phyloP scores from a whole-genome alignment of 163 green algal genomes.

The Chloroidium sp. region DNA sequence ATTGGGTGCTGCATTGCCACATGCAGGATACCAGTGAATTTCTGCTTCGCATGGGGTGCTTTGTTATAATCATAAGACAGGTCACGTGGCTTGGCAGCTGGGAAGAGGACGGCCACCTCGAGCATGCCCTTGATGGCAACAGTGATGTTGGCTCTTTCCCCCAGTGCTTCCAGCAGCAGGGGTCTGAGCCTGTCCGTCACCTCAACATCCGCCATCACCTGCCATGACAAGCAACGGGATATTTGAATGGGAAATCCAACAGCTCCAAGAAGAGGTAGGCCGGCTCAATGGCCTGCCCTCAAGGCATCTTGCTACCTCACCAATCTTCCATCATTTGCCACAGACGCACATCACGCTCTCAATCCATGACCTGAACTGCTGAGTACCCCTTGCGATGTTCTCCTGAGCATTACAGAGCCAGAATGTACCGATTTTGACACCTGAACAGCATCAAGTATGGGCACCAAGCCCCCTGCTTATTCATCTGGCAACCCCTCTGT shows the following conservation, averaged over 20 bases:
- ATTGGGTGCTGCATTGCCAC: no score
- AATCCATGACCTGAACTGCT: background rate
- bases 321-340: background rate
- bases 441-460: background rate
- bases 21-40: no score
- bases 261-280: background rate
- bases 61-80: no score
- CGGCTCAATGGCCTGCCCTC: background rate
- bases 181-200: no score
- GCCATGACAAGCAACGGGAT: background rate
- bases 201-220: no score
- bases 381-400: conserved; percentile 5
- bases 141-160: no score
- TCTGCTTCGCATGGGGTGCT: no score
- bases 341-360: background rate
- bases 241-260: background rate
- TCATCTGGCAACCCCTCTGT: background rate
- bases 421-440: background rate
- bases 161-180: no score
- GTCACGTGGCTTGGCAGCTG: no score
- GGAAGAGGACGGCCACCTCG: no score
- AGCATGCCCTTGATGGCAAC: no score
- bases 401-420: background rate
- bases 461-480: background rate
- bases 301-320: background rate